A percentile compares a stretch with the other conserved stretches of the same genome.
These are phyloP conservation scores for Fonsecaea erecta DNA, from an alignment of 2,329 filamentous ascomycete species.

Conservation along the genomic window DNA sequence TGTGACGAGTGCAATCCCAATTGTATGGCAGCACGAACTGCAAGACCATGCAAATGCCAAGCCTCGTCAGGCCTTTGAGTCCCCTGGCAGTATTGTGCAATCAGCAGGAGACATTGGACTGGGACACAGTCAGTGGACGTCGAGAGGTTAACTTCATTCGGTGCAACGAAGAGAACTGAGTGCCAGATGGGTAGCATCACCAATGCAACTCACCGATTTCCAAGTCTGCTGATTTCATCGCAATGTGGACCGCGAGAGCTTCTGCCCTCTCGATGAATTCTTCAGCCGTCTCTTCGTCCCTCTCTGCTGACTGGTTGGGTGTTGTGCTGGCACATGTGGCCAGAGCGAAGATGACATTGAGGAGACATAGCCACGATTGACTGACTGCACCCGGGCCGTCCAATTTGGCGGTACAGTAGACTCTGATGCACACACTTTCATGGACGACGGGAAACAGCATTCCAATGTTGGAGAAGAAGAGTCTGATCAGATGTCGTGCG, in stretches of 20 bases:
- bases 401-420: slow-evolving; percentile 37
- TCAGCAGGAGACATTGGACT: slow-evolving; percentile 31
- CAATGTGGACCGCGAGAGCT: slow-evolving; percentile 27
- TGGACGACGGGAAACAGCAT: slow-evolving; percentile 42
- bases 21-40: slow-evolving; percentile 29
- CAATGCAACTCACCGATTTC: slow-evolving; percentile 19
- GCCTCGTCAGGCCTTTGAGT: slow-evolving; percentile 30
- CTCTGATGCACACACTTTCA: slow-evolving; percentile 37
- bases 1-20: slow-evolving; percentile 25
- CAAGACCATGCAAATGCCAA: slow-evolving; percentile 30
- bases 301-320: slow-evolving; percentile 23
- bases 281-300: slow-evolving; percentile 27
- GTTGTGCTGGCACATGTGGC: slow-evolving; percentile 33
- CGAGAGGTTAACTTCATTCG: no score
- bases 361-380: slow-evolving; percentile 41
- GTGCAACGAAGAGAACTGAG: no score
- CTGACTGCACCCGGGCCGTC: slow-evolving; percentile 38
- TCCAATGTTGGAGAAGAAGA: slow-evolving; percentile 46
- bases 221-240: slow-evolving; percentile 27
- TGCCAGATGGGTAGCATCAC: background rate
- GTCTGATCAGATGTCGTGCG: slow-evolving; percentile 41
- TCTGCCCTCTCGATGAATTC: slow-evolving; percentile 31
- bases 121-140: background rate
- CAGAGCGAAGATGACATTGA: slow-evolving; percentile 43
- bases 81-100: slow-evolving; percentile 31